Evolutionary conservation across 2,329 filamentous ascomycete species (phyloP).

Genomic region (Hymenoscyphus fraxineus): DNA sequence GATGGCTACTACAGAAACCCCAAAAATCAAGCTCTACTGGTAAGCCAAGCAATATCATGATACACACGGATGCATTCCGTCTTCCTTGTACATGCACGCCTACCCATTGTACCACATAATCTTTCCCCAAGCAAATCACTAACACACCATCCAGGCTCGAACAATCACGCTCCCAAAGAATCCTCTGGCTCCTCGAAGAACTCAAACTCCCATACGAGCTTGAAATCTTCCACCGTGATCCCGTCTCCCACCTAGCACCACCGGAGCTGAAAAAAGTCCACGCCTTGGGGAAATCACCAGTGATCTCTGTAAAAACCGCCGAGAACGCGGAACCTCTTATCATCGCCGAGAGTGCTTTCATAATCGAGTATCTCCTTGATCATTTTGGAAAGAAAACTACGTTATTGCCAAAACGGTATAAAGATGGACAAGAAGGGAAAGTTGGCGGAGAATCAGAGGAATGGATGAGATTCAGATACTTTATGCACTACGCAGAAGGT

Average conservation of each 20-base stretch:
- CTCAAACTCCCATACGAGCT: constrained; percentile 73
- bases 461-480: constrained; percentile 60
- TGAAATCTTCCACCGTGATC: constrained; percentile 69
- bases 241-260: constrained; percentile 64
- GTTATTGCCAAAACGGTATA: constrained; percentile 52
- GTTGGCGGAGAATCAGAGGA: constrained; percentile 58
- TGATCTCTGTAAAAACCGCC: constrained; percentile 60
- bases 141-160: constrained; percentile 27
- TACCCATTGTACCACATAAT: neutral
- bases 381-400: constrained; percentile 47
- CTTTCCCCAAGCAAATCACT: neutral
- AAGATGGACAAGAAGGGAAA: constrained; percentile 53
- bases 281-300: constrained; percentile 81
- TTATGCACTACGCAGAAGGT: constrained; percentile 82
- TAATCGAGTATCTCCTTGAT: constrained; percentile 78
- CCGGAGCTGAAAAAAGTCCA: constrained; percentile 73
- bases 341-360: constrained; percentile 77
- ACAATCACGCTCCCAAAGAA: constrained; percentile 51
- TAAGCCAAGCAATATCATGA: constrained; percentile 27
- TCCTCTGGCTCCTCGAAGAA: constrained; percentile 68
- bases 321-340: constrained; percentile 48
- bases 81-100: constrained; percentile 8
- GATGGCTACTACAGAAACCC: constrained; percentile 26
- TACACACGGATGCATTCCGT: neutral
- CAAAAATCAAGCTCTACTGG: constrained; percentile 56